Evolutionary conservation across 805 yeast genomes (phyloP).

Genomic region (Yarrowia phangngaensis): DNA sequence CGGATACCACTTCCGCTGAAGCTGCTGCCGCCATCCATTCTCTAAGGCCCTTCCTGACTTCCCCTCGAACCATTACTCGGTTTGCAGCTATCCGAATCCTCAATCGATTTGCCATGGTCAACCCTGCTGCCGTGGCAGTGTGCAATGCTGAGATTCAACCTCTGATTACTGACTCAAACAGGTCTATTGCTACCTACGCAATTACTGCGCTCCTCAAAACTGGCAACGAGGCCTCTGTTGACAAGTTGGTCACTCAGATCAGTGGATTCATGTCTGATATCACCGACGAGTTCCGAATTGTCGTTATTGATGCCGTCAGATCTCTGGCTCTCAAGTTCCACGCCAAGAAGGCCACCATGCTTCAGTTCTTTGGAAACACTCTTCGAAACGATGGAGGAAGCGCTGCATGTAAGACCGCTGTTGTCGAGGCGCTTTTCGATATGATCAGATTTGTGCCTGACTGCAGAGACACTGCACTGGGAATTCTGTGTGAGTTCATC

Average conservation of each 20-base stretch:
- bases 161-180: slow-evolving; percentile 79
- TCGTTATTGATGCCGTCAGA: slow-evolving; percentile 91
- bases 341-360: slow-evolving; percentile 75
- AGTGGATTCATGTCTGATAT: slow-evolving; percentile 87
- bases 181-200: slow-evolving; percentile 93
- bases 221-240: slow-evolving; percentile 85
- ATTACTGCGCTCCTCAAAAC: slow-evolving; percentile 94
- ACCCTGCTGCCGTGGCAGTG: slow-evolving; percentile 65
- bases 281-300: slow-evolving; percentile 91
- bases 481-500: slow-evolving; percentile 89
- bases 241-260: slow-evolving; percentile 81
- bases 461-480: slow-evolving; percentile 77
- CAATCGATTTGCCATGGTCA: slow-evolving; percentile 75
- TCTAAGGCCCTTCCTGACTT: slow-evolving; percentile 71
- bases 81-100: slow-evolving; percentile 91
- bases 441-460: slow-evolving; percentile 81
- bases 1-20: slow-evolving; percentile 58
- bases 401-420: slow-evolving; percentile 73
- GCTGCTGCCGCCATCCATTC: slow-evolving; percentile 61
- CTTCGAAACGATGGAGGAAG: slow-evolving; percentile 85
- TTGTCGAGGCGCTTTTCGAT: slow-evolving; percentile 90
- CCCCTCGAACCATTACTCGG: slow-evolving; percentile 83
- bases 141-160: slow-evolving; percentile 84
- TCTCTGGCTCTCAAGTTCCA: slow-evolving; percentile 92
- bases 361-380: slow-evolving; percentile 73